Percentiles rank a stretch among this genome's conserved stretches.
phyloP scores from a whole-genome alignment of 1,139 yeast species.

The Kodamaea ohmeri region DNA sequence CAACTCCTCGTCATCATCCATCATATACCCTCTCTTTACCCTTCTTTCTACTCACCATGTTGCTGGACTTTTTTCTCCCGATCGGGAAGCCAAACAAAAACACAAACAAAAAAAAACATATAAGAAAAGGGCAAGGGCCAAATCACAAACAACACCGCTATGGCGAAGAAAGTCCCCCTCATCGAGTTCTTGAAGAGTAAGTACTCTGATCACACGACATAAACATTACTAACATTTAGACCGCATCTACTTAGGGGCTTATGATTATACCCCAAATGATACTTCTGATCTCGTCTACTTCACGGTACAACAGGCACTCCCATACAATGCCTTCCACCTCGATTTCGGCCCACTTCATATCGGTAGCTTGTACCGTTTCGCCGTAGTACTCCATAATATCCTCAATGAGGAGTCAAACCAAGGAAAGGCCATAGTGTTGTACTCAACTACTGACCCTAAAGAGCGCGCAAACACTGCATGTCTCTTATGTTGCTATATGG shows the following conservation, averaged over 20 bases:
- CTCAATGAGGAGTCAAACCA: slow-evolving; percentile 81
- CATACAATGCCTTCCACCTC: slow-evolving; percentile 88
- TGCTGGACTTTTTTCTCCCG: background rate
- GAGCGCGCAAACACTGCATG: slow-evolving; percentile 94
- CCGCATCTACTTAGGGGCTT: slow-evolving; percentile 88
- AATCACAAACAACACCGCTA: background rate
- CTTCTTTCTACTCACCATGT: background rate
- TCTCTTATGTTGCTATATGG: slow-evolving; percentile 90
- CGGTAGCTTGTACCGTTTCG: slow-evolving; percentile 91
- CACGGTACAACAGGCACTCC: slow-evolving; percentile 88
- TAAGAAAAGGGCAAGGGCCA: background rate
- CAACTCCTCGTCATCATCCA: slow-evolving; percentile 1
- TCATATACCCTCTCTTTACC: background rate
- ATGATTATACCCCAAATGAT: slow-evolving; percentile 74
- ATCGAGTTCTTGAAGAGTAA: slow-evolving; percentile 47
- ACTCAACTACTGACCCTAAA: slow-evolving; percentile 77
- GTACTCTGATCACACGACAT: slow-evolving; percentile 13
- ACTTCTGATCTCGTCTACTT: slow-evolving; percentile 77
- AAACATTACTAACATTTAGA: slow-evolving; percentile 42
- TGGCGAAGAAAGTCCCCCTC: slow-evolving; percentile 28
- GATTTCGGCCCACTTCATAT: slow-evolving; percentile 96
- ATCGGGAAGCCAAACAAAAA: slow-evolving; percentile 7
- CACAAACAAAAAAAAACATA: slow-evolving; percentile 12
- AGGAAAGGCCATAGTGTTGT: slow-evolving; percentile 86
- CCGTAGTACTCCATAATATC: slow-evolving; percentile 88